These are phyloP conservation scores for Boletellus deceptivus DNA, from an alignment of 1,284 basidiomycete genomes.

Conservation along the genomic window DNA sequence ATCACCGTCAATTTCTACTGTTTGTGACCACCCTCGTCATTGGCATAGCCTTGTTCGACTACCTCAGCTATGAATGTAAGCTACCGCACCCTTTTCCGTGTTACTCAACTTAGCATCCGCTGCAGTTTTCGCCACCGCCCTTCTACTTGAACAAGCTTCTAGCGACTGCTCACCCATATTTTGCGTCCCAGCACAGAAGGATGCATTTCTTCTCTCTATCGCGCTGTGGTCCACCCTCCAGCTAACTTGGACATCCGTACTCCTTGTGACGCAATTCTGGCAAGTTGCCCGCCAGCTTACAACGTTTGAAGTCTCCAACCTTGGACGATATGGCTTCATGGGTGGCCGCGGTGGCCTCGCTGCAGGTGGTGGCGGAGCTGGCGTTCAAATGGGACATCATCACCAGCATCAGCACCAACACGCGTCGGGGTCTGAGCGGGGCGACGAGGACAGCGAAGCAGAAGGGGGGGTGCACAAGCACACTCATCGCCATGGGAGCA, in stretches of 20 bases:
- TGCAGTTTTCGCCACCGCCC: slow-evolving; percentile 50
- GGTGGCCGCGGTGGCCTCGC: slow-evolving; percentile 94
- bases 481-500: slow-evolving; percentile 42
- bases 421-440: slow-evolving; percentile 25
- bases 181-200: slow-evolving; percentile 68
- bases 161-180: slow-evolving; percentile 67
- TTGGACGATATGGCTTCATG: slow-evolving; percentile 96
- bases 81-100: slow-evolving; percentile 13
- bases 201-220: slow-evolving; percentile 84
- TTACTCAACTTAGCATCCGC: slow-evolving; percentile 2
- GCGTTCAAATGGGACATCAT: slow-evolving; percentile 71
- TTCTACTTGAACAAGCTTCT: slow-evolving; percentile 45
- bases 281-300: slow-evolving; percentile 95
- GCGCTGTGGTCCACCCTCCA: slow-evolving; percentile 87
- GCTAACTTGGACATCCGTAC: slow-evolving; percentile 88
- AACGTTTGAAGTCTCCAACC: slow-evolving; percentile 92
- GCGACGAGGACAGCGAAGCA: slow-evolving; percentile 61
- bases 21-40: slow-evolving; percentile 85
- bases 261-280: slow-evolving; percentile 86
- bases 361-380: slow-evolving; percentile 84
- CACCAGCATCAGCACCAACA: slow-evolving; percentile 44
- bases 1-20: slow-evolving; percentile 92
- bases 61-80: slow-evolving; percentile 80
- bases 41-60: slow-evolving; percentile 80
- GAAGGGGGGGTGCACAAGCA: slow-evolving; percentile 44